Base-by-base conservation (phyloP, 2,329 filamentous ascomycete species). In the Epichloe sibirici region DNA sequence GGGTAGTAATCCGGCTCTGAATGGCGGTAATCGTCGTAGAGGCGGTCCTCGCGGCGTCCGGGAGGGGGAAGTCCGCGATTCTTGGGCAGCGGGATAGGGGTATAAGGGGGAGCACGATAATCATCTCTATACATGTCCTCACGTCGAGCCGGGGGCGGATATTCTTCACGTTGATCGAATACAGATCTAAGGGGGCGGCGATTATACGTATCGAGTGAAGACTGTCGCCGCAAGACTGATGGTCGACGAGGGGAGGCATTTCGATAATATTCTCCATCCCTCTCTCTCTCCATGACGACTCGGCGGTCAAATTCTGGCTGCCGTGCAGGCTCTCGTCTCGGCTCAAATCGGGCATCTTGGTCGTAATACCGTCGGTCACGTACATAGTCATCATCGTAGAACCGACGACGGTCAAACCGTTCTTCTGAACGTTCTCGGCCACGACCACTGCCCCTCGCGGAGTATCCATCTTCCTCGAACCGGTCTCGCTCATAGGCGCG, bases 161-260 rank as follows among this genome's bases (percentile, higher is more conserved):
- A 82, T 56, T 86, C 81, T 49, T 82, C 79, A 21, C 76, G 68
- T 51, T 64, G 71, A 39, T 84, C 75, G 51, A 73, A 74, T 58
- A 75, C 73, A 48, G 66, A 64, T 8, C 69, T 69, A 3, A 69
- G 63, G 1, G 87, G 85, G 31, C 82, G 82, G 48, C 90, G 83
- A 68, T 96, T 90, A 64, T 89, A 95, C 0, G 87, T 95, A 66
- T 95, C 90, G 40, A 95, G 75, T 50, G 89, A 95, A 13, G 89
- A 95, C 66, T 95, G 90, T 44, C 90, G 81, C 53, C 90, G 81
- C 49, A 93, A 63, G 57, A 90, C 76, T 34, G 75, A 62, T 2
- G 89, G 90, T 45, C 86, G 77, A 37, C 77, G 75, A 51, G 76
- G 78, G 9, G 78, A 75, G 4, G 75, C 68, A 43, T 66, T 69